phyloP scores from a whole-genome alignment of 129 eudicot genomes.

The Pulicaria dysenterica region DNA sequence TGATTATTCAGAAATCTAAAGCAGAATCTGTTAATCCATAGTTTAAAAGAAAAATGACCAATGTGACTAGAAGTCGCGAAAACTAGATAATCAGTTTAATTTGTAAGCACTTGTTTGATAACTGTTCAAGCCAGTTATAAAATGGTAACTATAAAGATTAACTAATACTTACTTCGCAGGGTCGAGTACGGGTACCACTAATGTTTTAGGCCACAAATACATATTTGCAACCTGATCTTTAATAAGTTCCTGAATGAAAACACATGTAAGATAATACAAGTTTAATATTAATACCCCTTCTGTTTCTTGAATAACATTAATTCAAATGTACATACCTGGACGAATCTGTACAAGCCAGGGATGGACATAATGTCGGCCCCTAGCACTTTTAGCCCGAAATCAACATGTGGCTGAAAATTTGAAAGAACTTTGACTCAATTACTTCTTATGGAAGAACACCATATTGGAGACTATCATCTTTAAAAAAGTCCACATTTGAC shows the following conservation, averaged over 20 bases:
- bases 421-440: background rate
- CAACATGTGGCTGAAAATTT: slow-evolving; percentile 82
- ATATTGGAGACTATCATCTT: background rate
- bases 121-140: too few species aligned
- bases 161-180: slow-evolving; percentile 65
- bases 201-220: slow-evolving; percentile 93
- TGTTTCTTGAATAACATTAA: background rate
- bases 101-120: too few species aligned
- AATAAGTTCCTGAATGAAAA: slow-evolving; percentile 59
- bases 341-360: slow-evolving; percentile 73
- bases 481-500: background rate
- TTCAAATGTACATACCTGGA: slow-evolving; percentile 47
- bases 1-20: background rate
- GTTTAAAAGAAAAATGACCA: background rate
- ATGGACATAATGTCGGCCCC: slow-evolving; percentile 81
- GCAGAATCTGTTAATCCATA: background rate
- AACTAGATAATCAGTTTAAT: too few species aligned
- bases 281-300: background rate
- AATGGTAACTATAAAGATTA: background rate
- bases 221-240: slow-evolving; percentile 87
- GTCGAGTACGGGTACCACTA: slow-evolving; percentile 82
- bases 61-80: background rate
- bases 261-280: slow-evolving; percentile 7
- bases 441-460: too few species aligned
- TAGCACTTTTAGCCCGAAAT: slow-evolving; percentile 75